These are phyloP conservation scores for Cucumis hystrix DNA, from an alignment of 306 rosid genomes.

Conservation along the genomic window DNA sequence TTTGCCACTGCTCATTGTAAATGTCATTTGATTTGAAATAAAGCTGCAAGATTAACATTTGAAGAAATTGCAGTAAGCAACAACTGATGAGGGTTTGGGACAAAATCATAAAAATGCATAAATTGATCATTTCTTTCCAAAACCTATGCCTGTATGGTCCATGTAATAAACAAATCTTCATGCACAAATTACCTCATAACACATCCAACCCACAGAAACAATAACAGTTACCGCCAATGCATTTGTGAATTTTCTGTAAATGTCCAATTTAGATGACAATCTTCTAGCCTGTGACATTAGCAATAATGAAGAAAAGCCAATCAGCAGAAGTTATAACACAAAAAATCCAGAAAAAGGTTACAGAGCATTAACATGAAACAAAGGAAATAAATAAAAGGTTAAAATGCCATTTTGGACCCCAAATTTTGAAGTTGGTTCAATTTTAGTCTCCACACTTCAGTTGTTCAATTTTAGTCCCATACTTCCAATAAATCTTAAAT, in stretches of 20 bases:
- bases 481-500: too few relatives aligned
- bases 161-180: not conserved
- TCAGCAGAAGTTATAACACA: conserved; percentile 7
- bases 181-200: conserved; percentile 70
- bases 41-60: conserved; percentile 42
- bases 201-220: conserved; percentile 91
- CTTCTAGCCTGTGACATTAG: conserved; percentile 60
- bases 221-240: conserved; percentile 84
- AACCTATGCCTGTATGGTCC: not conserved
- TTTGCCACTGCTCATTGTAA: conserved; percentile 84
- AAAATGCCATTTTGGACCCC: too few relatives aligned
- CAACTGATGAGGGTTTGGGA: not conserved
- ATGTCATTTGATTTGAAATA: conserved; percentile 67
- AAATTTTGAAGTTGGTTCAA: too few relatives aligned
- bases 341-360: not conserved
- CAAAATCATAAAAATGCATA: not conserved
- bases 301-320: conserved; percentile 12
- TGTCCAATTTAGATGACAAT: conserved; percentile 80
- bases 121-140: not conserved
- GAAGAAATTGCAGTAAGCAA: not conserved
- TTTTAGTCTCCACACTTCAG: too few relatives aligned
- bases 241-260: conserved; percentile 86
- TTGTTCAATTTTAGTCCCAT: too few relatives aligned
- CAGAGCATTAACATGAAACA: not conserved
- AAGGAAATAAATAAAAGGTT: not conserved